Base-by-base conservation (phyloP, 352 stramenopile genomes). In the Phytophthora hybrid region DNA sequence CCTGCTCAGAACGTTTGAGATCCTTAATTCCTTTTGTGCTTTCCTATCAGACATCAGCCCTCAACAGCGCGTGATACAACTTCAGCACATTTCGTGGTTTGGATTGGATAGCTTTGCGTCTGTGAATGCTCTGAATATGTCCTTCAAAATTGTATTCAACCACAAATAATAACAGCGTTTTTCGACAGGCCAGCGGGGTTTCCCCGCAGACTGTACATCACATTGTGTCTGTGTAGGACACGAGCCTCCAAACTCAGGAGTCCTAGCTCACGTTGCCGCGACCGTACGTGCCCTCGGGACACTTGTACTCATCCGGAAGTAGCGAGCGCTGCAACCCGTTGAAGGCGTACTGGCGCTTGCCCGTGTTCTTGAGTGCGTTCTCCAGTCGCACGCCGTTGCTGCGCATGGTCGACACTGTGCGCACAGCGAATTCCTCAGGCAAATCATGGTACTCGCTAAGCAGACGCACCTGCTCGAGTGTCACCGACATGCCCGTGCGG, bases 401-500 rank as follows among this genome's bases (percentile, higher is more conserved):
- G 53, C 87, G 87, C 85, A 94, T 92, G 16, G 85, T 92, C 10
- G 85, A 90, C 11, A 94, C 82, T 1, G 84, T 91, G 9, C 87
- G 87, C 21, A 89, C 78, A 9, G 84, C 72, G 51, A 83, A 85
- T 47, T 93, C 82, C 37, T 82, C 72, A 0, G 87, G 81, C 18
- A 94, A 63, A 0, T 80, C 83, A 59, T 94, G 86, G 63, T 91
- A 78, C 14, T 90, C 82, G 52, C 73, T 79, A 44, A 94, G 69
- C 14, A 94, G 58, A 14, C 84, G 82, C 37, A 88, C 83, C 69
- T 98, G 91, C 76, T 98, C 97, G 37, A 98, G 93, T 18, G 96
- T 99, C 39, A 98, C 89, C 26, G 97, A 96, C 97, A 99, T 99
- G 29, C 92, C 89, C n/a, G 97, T 99, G 59, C 97, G 92, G 82